Evolutionary conservation across 2,329 filamentous ascomycete genomes (phyloP), one percentile per base, ranked within the genome.

Genomic region (Incumbomyces delicatus): DNA sequence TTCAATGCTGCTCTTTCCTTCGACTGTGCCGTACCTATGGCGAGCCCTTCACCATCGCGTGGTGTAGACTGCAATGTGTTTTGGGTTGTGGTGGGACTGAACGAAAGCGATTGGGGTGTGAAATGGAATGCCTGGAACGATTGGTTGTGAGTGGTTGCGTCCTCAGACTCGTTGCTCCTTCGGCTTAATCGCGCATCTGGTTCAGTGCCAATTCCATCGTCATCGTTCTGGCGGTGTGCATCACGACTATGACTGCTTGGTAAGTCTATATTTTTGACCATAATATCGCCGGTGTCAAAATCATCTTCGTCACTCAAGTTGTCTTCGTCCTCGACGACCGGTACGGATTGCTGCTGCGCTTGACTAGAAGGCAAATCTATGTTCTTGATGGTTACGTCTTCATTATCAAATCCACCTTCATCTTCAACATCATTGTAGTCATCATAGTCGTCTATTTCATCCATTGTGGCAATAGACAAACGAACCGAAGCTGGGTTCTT

Each of bases 211-310:
- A 4, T 27, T 27, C 22, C 22, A 4, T 27, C 22, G 22, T 27
- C 22, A 8, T 27, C 22, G 22, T 8, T 8, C 22, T 27, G 22
- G 22, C 22, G 22, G 4, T 31, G 31, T 34, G 38, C 36, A 30
- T 37, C 16, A 16, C 5, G 3, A 29, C 4, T 29, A 17, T 34
- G 31, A 18, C 44, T 41, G 4, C 31, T 41, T 17, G 44, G 31
- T 13, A 47, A 18, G 16, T 47, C 37, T 31, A 41, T 47, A 30
- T 47, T 35, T 27, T 22, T 47, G 27, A 76, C 57, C 72, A 75
- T 50, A 71, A 74, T 55, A 67, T 68, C 1, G 57, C 69, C 1
- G 73, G 71, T 51, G 66, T 65, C 33, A 71, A 74, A 56, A 72
- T 72, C 46, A 71, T 74, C 50, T 69, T 70, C 1, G 62, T 64